phyloP scores from a whole-genome alignment of 129 eudicot genomes.

The Lactuca sativa region DNA sequence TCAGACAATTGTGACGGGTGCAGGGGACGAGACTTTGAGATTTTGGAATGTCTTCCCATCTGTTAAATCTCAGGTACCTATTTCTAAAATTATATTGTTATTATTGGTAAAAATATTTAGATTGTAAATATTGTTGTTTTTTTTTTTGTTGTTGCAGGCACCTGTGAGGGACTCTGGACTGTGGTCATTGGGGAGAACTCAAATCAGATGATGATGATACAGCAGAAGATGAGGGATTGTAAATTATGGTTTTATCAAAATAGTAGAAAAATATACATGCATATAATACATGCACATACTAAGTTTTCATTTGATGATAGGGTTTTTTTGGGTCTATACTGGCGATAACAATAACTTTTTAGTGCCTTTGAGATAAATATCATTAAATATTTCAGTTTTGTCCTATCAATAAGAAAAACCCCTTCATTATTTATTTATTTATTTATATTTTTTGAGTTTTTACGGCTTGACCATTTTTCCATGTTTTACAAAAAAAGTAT shows the following conservation, averaged over 20 bases:
- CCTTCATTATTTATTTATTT: no score
- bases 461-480: no score
- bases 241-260: not conserved
- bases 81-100: no score
- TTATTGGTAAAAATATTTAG: not conserved
- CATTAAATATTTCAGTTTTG: no score
- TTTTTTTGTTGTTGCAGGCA: slow-evolving; percentile 51
- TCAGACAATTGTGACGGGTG: slow-evolving; percentile 98
- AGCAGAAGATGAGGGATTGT: slow-evolving; percentile 2
- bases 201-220: slow-evolving; percentile 54
- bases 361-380: no score
- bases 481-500: no score
- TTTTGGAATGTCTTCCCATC: slow-evolving; percentile 99
- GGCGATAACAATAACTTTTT: no score
- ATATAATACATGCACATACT: no score
- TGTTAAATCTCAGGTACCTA: slow-evolving; percentile 62
- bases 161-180: slow-evolving; percentile 80
- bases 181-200: slow-evolving; percentile 93
- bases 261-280: not conserved
- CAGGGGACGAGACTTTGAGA: slow-evolving; percentile 91
- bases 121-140: not conserved
- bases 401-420: no score
- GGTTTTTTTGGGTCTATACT: no score
- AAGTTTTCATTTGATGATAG: no score
- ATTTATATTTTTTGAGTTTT: no score